phyloP scores from a whole-genome alignment of 768 basidiomycete genomes.

The Tricholoma hemisulphureum region DNA sequence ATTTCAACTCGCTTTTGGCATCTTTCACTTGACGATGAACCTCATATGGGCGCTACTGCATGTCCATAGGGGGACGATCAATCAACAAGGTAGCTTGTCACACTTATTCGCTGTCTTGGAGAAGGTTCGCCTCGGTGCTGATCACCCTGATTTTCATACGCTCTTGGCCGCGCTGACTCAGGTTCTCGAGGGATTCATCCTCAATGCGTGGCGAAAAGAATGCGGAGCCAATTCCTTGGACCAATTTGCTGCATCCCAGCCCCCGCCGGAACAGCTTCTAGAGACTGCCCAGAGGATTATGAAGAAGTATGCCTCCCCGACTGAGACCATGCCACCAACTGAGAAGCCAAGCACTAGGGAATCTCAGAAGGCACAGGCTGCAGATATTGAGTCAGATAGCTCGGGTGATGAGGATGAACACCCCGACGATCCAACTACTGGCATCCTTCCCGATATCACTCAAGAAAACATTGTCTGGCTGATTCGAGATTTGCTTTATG shows the following conservation, averaged over 20 bases:
- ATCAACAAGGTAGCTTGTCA: slow-evolving; percentile 25
- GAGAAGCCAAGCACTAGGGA: too few relatives aligned
- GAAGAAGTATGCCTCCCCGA: slow-evolving; percentile 22
- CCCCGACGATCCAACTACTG: too few relatives aligned
- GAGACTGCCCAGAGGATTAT: slow-evolving; percentile 19
- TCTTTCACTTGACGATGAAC: slow-evolving; percentile 36
- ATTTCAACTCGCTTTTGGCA: slow-evolving; percentile 25
- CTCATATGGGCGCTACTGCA: slow-evolving; percentile 31
- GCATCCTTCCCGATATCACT: too few relatives aligned
- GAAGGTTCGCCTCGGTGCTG: slow-evolving; percentile 24
- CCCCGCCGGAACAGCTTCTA: slow-evolving; percentile 17
- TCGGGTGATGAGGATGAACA: too few relatives aligned
- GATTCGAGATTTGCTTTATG: too few relatives aligned
- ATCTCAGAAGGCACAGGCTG: too few relatives aligned
- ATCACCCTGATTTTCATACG: slow-evolving; percentile 37
- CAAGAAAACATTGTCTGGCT: too few relatives aligned
- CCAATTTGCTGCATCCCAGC: slow-evolving; percentile 25
- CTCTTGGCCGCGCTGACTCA: slow-evolving; percentile 19
- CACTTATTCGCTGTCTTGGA: slow-evolving; percentile 31
- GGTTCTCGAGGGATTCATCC: slow-evolving; percentile 30
- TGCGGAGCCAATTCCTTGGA: slow-evolving; percentile 14
- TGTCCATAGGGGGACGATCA: slow-evolving; percentile 26
- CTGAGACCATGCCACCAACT: too few relatives aligned
- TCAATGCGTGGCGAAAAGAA: slow-evolving; percentile 28
- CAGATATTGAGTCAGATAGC: too few relatives aligned